Evolutionary conservation across 202 grass and related monocot genomes (phyloP), one percentile per base, ranked within the genome.

Genomic region (Hordeum pubiflorum): DNA sequence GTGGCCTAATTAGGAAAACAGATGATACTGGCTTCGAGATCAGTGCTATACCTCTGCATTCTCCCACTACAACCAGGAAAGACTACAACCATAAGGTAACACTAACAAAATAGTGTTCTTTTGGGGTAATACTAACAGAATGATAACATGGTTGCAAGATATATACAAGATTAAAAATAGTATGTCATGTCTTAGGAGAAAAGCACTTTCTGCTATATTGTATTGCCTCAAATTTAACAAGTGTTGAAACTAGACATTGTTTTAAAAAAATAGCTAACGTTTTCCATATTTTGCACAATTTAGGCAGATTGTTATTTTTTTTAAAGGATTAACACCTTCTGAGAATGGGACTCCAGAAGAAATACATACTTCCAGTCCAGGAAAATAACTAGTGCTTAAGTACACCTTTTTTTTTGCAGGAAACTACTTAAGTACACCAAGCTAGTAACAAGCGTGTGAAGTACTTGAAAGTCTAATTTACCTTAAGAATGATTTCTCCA

Each of bases 401-500:
- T 17, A 17, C 14, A 17, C 14, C 44, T 6, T 50, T 17, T 50
- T 13, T 46, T 48, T 13, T 15, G 44, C 66, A 46, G 17, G 41
- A 80, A 26, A 18, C 40, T 60, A 69, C 31, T 81, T 2, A 88
- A 76, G 32, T 44, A 84, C 70, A 31, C 40, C 76, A 84, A 37
- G 10, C 58, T 62, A 59, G 58, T 50, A 50, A 50, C 13, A 50
- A 50, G 14, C 14, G 6, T 50, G 14, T 70, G 55, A 65, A 78
- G 46, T 21, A 60, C 12, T 81, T 17, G 21, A 20, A 73, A 50
- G 9, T 72, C 74, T 3, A 32, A 70, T 24, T 87, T 87, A 99
- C 96, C 96, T 99, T 84, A 99, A 89, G 72, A 96, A 96, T 78
- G 96, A 99, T 89, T 99, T 99, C 83, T 99, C 96, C 89, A 93